Conservation (phyloP, 2,329 filamentous ascomycete genomes). For the Sporothrix curviconia region DNA sequence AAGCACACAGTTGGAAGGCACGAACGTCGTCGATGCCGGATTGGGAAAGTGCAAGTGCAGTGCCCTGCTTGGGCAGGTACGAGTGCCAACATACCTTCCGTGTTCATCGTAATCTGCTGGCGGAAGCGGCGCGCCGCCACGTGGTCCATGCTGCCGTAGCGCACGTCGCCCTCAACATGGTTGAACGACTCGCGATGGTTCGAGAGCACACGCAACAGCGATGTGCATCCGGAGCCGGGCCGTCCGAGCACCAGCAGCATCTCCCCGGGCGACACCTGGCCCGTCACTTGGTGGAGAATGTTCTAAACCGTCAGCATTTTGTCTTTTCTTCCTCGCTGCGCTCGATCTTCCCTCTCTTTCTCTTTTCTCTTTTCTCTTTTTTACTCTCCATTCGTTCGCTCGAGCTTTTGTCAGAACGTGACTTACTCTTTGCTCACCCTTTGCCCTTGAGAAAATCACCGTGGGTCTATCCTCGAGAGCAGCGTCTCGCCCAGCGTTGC, state of each 20-base stretch:
- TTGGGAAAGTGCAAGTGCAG: no score
- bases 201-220: slow-evolving; percentile 55
- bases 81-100: slow-evolving; percentile 42
- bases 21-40: no score
- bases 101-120: slow-evolving; percentile 47
- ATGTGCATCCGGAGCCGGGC: slow-evolving; percentile 52
- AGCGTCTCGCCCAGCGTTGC: slow-evolving; percentile 16
- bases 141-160: slow-evolving; percentile 47
- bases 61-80: no score
- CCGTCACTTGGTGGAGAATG: slow-evolving; percentile 11
- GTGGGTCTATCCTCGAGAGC: slow-evolving; percentile 15
- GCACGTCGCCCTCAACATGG: slow-evolving; percentile 57
- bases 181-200: slow-evolving; percentile 63
- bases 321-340: background rate
- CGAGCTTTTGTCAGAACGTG: background rate
- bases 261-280: slow-evolving; percentile 14
- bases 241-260: slow-evolving; percentile 41
- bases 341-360: background rate
- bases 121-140: slow-evolving; percentile 35
- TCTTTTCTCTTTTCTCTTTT: background rate
- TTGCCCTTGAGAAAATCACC: background rate
- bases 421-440: background rate
- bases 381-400: no score
- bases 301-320: background rate
- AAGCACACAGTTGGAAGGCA: no score